A percentile compares a stretch with the other conserved stretches of the same genome.
phyloP scores from a whole-genome alignment of 2,329 filamentous ascomycete genomes.

The Clathrospora elynae region DNA sequence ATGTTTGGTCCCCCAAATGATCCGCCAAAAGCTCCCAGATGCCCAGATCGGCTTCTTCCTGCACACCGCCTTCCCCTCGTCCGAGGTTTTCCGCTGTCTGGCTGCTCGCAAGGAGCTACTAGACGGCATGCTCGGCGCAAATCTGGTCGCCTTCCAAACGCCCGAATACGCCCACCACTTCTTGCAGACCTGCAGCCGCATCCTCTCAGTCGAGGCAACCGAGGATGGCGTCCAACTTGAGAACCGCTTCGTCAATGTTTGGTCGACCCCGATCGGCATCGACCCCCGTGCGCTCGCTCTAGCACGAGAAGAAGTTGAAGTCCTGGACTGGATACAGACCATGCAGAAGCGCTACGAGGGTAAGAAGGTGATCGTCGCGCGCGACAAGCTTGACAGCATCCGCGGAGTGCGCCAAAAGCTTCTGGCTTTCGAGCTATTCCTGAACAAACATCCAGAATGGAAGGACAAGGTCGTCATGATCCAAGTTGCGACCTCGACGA shows the following conservation, averaged over 20 bases:
- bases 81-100: constrained; percentile 91
- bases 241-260: constrained; percentile 89
- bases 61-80: constrained; percentile 93
- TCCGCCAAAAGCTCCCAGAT: constrained; percentile 86
- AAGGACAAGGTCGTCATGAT: constrained; percentile 85
- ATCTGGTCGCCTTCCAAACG: constrained; percentile 91
- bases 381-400: constrained; percentile 92
- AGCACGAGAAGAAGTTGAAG: constrained; percentile 73
- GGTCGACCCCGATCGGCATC: constrained; percentile 85
- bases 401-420: constrained; percentile 93
- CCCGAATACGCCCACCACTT: constrained; percentile 94
- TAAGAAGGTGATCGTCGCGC: constrained; percentile 88
- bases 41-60: constrained; percentile 96
- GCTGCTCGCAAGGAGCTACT: constrained; percentile 85
- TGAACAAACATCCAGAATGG: constrained; percentile 93
- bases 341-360: constrained; percentile 84
- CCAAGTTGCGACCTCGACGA: constrained; percentile 89
- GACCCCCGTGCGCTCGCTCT: constrained; percentile 76
- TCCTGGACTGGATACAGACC: constrained; percentile 76
- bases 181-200: constrained; percentile 89
- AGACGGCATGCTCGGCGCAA: constrained; percentile 90
- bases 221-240: constrained; percentile 88
- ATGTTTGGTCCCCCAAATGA: constrained; percentile 83
- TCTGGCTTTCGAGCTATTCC: constrained; percentile 87
- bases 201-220: constrained; percentile 88